Percentiles rank a stretch among this genome's conserved stretches.
These are phyloP conservation scores for Colletotrichum eleusines DNA, from an alignment of 2,329 filamentous ascomycete species.

Conservation along the genomic window DNA sequence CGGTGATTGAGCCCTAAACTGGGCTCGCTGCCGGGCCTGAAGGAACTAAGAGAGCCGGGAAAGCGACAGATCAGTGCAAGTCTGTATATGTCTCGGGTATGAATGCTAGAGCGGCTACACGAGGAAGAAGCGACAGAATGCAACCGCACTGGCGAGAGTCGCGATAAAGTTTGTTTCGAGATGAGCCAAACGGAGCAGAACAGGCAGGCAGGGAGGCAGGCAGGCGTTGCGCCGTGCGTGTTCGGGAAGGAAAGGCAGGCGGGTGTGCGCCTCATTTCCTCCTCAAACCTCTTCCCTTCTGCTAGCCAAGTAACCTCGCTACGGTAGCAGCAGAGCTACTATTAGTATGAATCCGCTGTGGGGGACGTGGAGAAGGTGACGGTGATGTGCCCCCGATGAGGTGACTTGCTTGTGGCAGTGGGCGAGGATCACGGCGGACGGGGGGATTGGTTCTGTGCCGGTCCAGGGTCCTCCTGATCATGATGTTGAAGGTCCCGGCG, in stretches of 20 bases:
- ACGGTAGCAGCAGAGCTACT: constrained; percentile 12
- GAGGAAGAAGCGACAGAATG: constrained; percentile 36
- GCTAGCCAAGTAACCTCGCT: background rate
- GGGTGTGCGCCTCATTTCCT: constrained; percentile 20
- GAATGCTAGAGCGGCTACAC: constrained; percentile 14
- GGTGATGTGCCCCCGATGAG: constrained; percentile 40
- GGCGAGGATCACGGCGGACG: constrained; percentile 28
- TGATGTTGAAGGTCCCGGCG: constrained; percentile 29
- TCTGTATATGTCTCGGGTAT: background rate
- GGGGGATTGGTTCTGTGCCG: constrained; percentile 30
- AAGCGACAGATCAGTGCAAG: background rate
- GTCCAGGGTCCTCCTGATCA: constrained; percentile 38
- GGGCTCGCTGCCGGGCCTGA: background rate
- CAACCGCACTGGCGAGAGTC: constrained; percentile 41
- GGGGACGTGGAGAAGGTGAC: constrained; percentile 39
- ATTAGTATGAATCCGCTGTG: too few relatives aligned
- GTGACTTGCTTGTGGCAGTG: constrained; percentile 25
- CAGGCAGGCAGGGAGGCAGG: background rate
- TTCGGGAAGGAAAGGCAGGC: constrained; percentile 35
- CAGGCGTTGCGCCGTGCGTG: constrained; percentile 27
- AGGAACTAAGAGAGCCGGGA: background rate
- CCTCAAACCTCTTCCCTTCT: background rate
- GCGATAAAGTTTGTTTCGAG: constrained; percentile 37
- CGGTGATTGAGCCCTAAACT: background rate
- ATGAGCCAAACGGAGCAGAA: constrained; percentile 18